Evolutionary conservation across 805 yeast species (phyloP).

Genomic region (Myxozyma mucilagina): DNA sequence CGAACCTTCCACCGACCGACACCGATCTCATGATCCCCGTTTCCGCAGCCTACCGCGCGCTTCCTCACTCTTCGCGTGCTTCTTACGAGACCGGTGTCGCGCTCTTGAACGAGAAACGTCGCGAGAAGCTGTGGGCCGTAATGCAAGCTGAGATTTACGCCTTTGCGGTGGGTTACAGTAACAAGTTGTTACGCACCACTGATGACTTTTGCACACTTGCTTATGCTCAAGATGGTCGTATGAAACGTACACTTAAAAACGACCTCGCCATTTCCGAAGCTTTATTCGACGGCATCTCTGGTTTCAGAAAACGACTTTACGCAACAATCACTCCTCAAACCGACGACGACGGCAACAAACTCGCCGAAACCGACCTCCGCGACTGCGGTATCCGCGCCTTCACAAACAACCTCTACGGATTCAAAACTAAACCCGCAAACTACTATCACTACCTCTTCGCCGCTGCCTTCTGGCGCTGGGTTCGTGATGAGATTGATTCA

Average conservation of each 20-base stretch:
- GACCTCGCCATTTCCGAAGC: conserved; percentile 31
- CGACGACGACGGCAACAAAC: conserved; percentile 13
- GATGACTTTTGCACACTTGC: conserved; percentile 29
- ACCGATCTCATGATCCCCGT: conserved; percentile 20
- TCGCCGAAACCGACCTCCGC: conserved; percentile 3
- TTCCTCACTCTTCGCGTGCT: conserved; percentile 21
- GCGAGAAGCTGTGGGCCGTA: conserved; percentile 28
- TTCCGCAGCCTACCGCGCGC: conserved; percentile 6
- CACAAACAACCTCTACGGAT: conserved; percentile 22
- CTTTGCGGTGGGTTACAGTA: conserved; percentile 27
- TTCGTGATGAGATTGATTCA: conserved; percentile 26
- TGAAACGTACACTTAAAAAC: conserved; percentile 30
- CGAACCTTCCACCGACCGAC: conserved; percentile 20
- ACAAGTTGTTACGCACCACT: conserved; percentile 21
- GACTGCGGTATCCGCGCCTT: conserved; percentile 27
- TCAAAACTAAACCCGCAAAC: conserved; percentile 23
- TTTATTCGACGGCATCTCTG: conserved; percentile 24
- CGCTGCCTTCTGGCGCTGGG: conserved; percentile 33
- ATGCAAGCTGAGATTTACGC: conserved; percentile 24
- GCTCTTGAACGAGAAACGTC: conserved; percentile 24
- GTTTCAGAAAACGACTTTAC: conserved; percentile 24
- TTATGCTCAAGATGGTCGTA: conserved; percentile 30
- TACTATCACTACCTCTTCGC: conserved; percentile 29
- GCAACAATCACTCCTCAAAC: conserved; percentile 5
- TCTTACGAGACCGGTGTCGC: conserved; percentile 21